Base-by-base conservation (phyloP, 2,329 filamentous ascomycete genomes). In the Phialophora tarda region DNA sequence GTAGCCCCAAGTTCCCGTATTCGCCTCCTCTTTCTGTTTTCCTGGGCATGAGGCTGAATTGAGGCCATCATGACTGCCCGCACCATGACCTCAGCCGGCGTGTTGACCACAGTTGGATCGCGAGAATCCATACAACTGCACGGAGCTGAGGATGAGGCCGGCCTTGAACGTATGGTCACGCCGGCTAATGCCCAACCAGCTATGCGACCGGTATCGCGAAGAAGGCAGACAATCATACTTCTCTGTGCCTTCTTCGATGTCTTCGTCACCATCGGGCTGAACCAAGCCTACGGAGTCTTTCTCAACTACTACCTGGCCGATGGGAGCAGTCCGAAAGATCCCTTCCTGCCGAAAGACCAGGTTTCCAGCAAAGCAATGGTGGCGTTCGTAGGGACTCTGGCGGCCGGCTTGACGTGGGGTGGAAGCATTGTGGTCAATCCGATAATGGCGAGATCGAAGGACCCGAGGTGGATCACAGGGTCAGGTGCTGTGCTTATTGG, bases 381-480 rank as follows among this genome's bases (percentile, higher is more conserved):
- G 21, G 79, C 81, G 5, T 83, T 84, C 71, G 78, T 84, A 3
- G 81, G 82, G 48, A 84, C 82, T 0, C 73, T 84, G 8, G 82
- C 80, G 53, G 78, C 78, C 21, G 82, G 82, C 0, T 72, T 84
- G 44, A 84, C 82, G 0, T 84, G 82, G 82, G 79, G 75, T 3
- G 82, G 82, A n/a, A 80, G 81, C 28, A 81, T 83, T 44, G 69
- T 82, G 26, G 78, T 84, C 7, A 84, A 84, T 70, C 82, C 82
- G 0, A 71, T 83, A 28, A 80, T 84, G 70, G 77, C 80, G 7
- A 78, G 82, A 4, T 75, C 81, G 12, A 77, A 79, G 67, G 72
- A 78, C 61, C 74, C 75, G 3, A 74, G 77, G 59, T 74, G 73
- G 1, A 77, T 83, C 47, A 82, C 81, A 8, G 72, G 80, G 4